phyloP scores from a whole-genome alignment of 768 basidiomycete genomes.

The Clathrus columnatus region DNA sequence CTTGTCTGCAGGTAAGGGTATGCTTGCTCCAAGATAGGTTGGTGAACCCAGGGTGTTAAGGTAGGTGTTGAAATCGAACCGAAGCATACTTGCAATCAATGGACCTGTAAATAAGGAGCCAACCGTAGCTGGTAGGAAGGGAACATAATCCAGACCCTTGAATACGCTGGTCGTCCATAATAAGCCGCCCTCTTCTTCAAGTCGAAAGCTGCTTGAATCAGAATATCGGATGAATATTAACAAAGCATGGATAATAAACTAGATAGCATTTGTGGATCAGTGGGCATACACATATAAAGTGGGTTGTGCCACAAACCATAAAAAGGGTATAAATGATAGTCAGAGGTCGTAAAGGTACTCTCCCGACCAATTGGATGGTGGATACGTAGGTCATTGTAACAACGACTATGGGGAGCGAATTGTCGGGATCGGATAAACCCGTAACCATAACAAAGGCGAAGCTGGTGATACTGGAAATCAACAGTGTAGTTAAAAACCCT shows the following conservation, averaged over 20 bases:
- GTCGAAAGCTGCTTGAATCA: not conserved
- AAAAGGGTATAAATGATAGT: not conserved
- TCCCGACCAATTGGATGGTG: not conserved
- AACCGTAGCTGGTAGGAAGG: not conserved
- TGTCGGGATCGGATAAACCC: not conserved
- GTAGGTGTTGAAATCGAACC: not conserved
- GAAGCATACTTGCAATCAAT: not conserved
- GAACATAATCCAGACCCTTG: not conserved
- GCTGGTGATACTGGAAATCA: not conserved
- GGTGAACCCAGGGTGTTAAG: not conserved
- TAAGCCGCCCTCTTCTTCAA: not conserved
- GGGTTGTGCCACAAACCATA: not conserved
- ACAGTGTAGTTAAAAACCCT: too few species aligned
- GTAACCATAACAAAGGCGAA: not conserved
- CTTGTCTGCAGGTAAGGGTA: too few species aligned
- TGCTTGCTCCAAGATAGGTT: not conserved
- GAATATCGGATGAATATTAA: too few species aligned
- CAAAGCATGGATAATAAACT: not conserved
- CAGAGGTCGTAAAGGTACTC: not conserved
- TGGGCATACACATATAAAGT: too few species aligned
- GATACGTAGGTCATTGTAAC: not conserved
- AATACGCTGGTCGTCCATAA: not conserved
- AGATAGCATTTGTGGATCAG: too few species aligned
- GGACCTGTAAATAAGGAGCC: not conserved
- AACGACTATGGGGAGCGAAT: not conserved